A percentile compares a stretch with the other conserved stretches of the same genome.
Evolutionary conservation across 2,329 filamentous ascomycete genomes (phyloP).

Genomic region (Botrytis medusae): DNA sequence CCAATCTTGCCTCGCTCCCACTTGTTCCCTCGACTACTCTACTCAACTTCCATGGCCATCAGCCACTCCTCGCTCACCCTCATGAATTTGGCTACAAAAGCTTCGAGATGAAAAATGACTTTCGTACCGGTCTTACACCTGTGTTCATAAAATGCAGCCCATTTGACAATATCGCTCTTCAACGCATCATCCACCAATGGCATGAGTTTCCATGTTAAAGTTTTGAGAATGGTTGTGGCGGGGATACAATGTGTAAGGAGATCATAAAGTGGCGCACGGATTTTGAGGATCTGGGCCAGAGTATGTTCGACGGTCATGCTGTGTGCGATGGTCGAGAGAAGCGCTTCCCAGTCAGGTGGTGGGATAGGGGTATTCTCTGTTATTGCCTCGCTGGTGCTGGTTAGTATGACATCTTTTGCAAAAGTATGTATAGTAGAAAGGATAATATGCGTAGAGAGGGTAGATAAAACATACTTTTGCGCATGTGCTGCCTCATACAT

Average conservation of each 20-base stretch:
- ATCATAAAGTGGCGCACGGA: conserved; percentile 94
- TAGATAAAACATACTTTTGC: conserved; percentile 72
- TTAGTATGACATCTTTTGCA: not conserved
- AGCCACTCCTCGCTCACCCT: conserved; percentile 86
- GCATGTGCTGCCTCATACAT: conserved; percentile 98
- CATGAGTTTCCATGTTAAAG: conserved; percentile 89
- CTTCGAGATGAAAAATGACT: conserved; percentile 96
- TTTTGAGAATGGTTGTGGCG: conserved; percentile 89
- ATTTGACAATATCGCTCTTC: conserved; percentile 89
- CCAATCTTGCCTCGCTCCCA: not conserved
- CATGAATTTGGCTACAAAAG: conserved; percentile 99
- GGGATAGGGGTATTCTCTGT: conserved; percentile 86
- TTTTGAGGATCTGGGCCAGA: conserved; percentile 82
- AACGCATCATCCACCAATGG: conserved; percentile 82
- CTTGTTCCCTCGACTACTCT: not conserved
- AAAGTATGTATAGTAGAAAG: not conserved
- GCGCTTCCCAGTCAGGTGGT: conserved; percentile 93
- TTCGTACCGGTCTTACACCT: conserved; percentile 88
- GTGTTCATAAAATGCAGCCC: conserved; percentile 97
- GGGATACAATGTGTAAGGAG: conserved; percentile 96
- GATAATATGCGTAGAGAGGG: not conserved
- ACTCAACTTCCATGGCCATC: conserved; percentile 76
- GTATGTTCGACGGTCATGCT: conserved; percentile 93
- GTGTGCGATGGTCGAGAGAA: conserved; percentile 85
- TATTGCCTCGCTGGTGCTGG: conserved; percentile 71